Evolutionary conservation across 2,329 filamentous ascomycete species (phyloP).

Genomic region (Curvularia verruculosa): DNA sequence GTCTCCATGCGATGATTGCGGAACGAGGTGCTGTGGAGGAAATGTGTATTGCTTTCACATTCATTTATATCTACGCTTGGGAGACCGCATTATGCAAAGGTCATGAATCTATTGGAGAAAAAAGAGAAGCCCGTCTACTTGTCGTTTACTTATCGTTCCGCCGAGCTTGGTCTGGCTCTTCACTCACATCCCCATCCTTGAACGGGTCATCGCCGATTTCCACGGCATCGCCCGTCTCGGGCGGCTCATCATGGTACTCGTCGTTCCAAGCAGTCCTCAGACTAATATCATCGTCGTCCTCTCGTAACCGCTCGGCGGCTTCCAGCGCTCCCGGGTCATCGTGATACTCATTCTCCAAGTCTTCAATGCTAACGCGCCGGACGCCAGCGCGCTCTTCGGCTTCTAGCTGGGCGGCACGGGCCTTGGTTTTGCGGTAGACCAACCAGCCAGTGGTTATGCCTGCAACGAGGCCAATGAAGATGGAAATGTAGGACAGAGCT

Average conservation of each 20-base stretch:
- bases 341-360: constrained; percentile 49
- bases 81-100: background rate
- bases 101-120: background rate
- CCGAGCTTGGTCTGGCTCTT: constrained; percentile 24
- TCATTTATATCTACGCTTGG: background rate
- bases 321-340: constrained; percentile 55
- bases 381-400: constrained; percentile 52
- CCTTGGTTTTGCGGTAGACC: constrained; percentile 73
- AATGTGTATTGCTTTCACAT: background rate
- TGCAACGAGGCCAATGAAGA: constrained; percentile 71
- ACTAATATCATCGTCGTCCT: constrained; percentile 60
- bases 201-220: constrained; percentile 53
- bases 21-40: no score
- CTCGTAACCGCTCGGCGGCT: constrained; percentile 49
- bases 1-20: background rate
- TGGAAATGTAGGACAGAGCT: constrained; percentile 81
- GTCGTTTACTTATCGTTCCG: constrained; percentile 6
- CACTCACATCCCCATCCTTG: constrained; percentile 48
- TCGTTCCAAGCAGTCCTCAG: constrained; percentile 57
- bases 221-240: constrained; percentile 50
- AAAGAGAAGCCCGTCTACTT: constrained; percentile 7
- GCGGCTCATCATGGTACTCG: constrained; percentile 52
- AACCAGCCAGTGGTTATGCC: constrained; percentile 79
- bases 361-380: constrained; percentile 40
- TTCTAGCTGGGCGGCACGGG: constrained; percentile 57